phyloP scores from a whole-genome alignment of 2,329 filamentous ascomycete species.

The Apiospora rasikravindrae region DNA sequence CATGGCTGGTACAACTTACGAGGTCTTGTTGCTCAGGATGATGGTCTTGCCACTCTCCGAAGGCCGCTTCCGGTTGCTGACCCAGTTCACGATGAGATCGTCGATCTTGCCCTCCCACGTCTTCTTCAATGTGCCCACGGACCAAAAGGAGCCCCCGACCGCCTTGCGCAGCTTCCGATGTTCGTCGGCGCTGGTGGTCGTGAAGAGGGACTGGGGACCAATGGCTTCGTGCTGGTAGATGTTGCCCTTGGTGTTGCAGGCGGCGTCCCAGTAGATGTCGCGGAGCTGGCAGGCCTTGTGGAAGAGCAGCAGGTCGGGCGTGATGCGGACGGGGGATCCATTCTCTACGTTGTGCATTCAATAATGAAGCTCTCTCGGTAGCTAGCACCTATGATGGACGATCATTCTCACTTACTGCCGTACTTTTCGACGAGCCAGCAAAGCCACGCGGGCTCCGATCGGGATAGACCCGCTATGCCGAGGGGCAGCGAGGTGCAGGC shows the following conservation, averaged over 20 bases:
- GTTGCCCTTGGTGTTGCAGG: conserved; percentile 41
- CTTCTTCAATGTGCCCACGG: conserved; percentile 44
- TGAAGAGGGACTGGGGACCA: conserved; percentile 42
- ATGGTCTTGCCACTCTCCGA: conserved; percentile 32
- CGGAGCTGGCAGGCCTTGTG: conserved; percentile 40
- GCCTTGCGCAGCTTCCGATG: conserved; percentile 44
- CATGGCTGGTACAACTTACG: conserved; percentile 24
- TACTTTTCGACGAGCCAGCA: conserved; percentile 30
- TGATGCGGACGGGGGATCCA: conserved; percentile 43
- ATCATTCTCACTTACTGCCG: conserved; percentile 19
- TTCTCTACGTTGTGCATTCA: conserved; percentile 9
- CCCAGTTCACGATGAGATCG: conserved; percentile 40
- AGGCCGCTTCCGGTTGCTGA: conserved; percentile 38
- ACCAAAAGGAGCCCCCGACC: conserved; percentile 39
- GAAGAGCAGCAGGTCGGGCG: conserved; percentile 44
- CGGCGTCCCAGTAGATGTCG: conserved; percentile 46
- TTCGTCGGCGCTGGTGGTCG: conserved; percentile 36
- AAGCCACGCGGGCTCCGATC: conserved; percentile 31
- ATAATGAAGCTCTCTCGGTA: no score
- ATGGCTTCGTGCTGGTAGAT: conserved; percentile 43
- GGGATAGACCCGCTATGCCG: conserved; percentile 28
- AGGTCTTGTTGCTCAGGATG: conserved; percentile 43
- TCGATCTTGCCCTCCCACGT: conserved; percentile 45
- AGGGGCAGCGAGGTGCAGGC: conserved; percentile 29
- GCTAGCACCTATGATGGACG: not conserved